Base-by-base conservation (phyloP, 768 basidiomycete genomes). In the Trametes elegans region DNA sequence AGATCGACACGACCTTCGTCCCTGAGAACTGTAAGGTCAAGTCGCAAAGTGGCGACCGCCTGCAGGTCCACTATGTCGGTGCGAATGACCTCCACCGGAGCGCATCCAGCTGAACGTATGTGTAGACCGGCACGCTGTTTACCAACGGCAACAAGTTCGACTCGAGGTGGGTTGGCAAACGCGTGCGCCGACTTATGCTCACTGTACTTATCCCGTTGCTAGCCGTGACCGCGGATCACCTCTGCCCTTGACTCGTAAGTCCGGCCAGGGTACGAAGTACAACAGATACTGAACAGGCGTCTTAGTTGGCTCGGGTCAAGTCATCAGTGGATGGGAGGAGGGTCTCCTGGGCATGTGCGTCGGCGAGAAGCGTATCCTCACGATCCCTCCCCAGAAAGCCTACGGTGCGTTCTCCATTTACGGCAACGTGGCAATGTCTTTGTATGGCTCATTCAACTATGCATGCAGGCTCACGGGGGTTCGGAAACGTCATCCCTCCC, bases 341-440 rank as follows among this genome's bases (percentile, higher is more conserved):
- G 90, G 90, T 62, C 82, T 93, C 44, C 53, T 79, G 34, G 89
- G 87, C 50, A 93, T 96, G 85, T 96, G 94, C 67, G 67, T 92
- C 34, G 76, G 80, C 56, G 94, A 97, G 75, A 93, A 91, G 76
- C 87, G 94, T 39, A 90, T 77, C 5, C 79, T 98, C 57, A 94
- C 87, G 21, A 96, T 98, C 57, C 94, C 94, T 13, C 66, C 91
- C 6, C 57, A 74, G 45, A 73, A 85, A 74, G 94, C 85, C 19
- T 97, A 97, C 62, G 93, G 94, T 93, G 53, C 53, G 88, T 76
- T 5, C 10, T 23, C 40, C 28, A 2, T 18, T 18, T 46, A 23
- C 9, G 26, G 31, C 35, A 0, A 0, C 10, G 24, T n/a, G n/a
- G n/a, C n/a, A n/a, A n/a, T n/a, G n/a, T n/a, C n/a, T 1, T 36